Base-by-base conservation (phyloP, 257 asterid species). In the Marsdenia floribunda region DNA sequence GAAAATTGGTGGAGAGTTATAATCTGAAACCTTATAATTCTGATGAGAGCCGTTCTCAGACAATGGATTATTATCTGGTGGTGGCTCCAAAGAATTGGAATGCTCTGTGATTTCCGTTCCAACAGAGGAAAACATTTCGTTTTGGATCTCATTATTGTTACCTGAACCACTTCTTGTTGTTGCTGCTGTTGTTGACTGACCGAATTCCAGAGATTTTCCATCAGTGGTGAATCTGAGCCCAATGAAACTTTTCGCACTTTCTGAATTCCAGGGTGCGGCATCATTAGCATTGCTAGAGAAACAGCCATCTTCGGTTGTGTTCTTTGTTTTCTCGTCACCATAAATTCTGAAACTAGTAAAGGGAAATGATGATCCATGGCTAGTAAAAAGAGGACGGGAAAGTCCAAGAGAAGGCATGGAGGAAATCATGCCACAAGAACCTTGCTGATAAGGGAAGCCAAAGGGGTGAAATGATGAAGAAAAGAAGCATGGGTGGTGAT, bases 141-240 rank as follows among this genome's bases (percentile, higher is more conserved):
- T 35, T 42, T 67, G 70, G 70, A 26, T 49, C 53, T 13, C 63
- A 58, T 66, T 44, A 7, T 11, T 65, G 15, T 8, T 64, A 11
- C 3, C 50, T 16, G 82, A 73, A 67, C 50, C 35, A 78, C 77
- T 76, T 8, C 12, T 5, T 40, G 8, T 6, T 44, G 37, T n/a
- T 0, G 47, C 8, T 42, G 47, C 8, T 8, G 49, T 5, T 40
- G 8, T 6, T 44, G 37, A n/a, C 21, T 74, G 77, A 10, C 92
- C 89, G 73, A 77, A 84, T 46, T 77, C 77, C 7, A 91, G 76
- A 1, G 83, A 80, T 70, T 77, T 89, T 37, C 90, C 88, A 74
- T 83, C 85, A 38, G 74, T 78, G 22, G 87, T 65, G 42, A 89
- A 57, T 75, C 88, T 85, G 57, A 84, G 84, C 16, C 97, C 96